A percentile compares a stretch with the other conserved stretches of the same genome.
Evolutionary conservation across 257 asterid species (phyloP).

Genomic region (Fraxinus excelsior): DNA sequence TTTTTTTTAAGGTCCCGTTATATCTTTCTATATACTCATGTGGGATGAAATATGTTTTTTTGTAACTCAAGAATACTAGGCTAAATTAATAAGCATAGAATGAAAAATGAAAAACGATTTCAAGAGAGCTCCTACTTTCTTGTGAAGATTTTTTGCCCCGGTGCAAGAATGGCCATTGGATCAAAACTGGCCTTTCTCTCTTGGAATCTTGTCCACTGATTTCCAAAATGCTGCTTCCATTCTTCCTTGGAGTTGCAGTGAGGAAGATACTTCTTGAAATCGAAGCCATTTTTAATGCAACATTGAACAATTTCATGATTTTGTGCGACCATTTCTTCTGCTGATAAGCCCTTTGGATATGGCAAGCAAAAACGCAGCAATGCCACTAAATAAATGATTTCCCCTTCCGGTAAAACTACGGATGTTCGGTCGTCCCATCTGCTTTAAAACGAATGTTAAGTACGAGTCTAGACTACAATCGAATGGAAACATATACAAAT

Average conservation of each 20-base stretch:
- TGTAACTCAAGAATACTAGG: no score
- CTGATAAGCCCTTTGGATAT: slow-evolving; percentile 52
- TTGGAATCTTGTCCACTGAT: slow-evolving; percentile 76
- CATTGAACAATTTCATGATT: slow-evolving; percentile 62
- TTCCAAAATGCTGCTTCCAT: slow-evolving; percentile 78
- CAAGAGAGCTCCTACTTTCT: slow-evolving; percentile 50
- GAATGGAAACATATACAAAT: no score
- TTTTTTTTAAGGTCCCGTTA: no score
- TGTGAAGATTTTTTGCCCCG: slow-evolving; percentile 80
- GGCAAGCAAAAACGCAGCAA: slow-evolving; percentile 66
- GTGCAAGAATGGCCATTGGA: slow-evolving; percentile 90
- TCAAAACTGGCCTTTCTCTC: slow-evolving; percentile 70
- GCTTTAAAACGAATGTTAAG: background rate
- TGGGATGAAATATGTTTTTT: no score
- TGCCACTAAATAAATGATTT: slow-evolving; percentile 76
- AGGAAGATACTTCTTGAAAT: slow-evolving; percentile 82
- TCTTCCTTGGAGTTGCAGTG: slow-evolving; percentile 60
- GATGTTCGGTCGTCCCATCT: slow-evolving; percentile 89
- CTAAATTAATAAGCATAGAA: no score
- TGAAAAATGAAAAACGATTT: slow-evolving; percentile 1
- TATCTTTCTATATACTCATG: no score
- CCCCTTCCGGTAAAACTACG: slow-evolving; percentile 63
- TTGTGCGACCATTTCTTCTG: slow-evolving; percentile 64
- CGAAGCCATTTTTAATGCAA: slow-evolving; percentile 53
- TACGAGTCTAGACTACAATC: no score